These are phyloP conservation scores for Prunus fruticosa DNA, from an alignment of 306 rosid genomes.

Conservation along the genomic window DNA sequence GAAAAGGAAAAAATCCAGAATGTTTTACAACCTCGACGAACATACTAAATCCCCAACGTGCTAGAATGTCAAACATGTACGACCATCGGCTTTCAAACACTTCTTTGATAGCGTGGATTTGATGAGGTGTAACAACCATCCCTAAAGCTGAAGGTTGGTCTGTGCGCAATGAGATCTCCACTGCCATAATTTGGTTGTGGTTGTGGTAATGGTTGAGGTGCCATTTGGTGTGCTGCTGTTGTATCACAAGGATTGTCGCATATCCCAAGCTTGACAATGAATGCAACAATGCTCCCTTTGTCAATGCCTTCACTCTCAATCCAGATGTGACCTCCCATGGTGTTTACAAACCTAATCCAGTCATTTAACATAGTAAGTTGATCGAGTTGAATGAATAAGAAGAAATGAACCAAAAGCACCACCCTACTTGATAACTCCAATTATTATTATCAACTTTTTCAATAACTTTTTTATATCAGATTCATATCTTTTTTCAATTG, in stretches of 20 bases:
- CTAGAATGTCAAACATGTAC: neutral
- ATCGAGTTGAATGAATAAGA: neutral
- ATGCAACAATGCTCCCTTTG: constrained; percentile 64
- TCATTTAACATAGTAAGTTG: constrained; percentile 14
- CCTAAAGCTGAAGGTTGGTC: constrained; percentile 33
- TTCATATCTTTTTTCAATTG: neutral
- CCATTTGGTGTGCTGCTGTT: constrained; percentile 36
- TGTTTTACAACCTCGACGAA: neutral
- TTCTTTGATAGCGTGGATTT: constrained; percentile 57
- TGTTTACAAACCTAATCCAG: constrained; percentile 75
- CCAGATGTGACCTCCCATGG: constrained; percentile 96
- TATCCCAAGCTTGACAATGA: constrained; percentile 73
- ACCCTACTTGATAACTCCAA: too few relatives aligned
- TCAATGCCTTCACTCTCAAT: constrained; percentile 81
- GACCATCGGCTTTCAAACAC: constrained; percentile 24
- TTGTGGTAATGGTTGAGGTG: constrained; percentile 23
- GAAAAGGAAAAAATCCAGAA: neutral
- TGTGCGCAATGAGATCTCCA: constrained; percentile 57
- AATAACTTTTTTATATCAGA: too few relatives aligned
- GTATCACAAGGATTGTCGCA: constrained; percentile 46
- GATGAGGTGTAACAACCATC: constrained; percentile 44
- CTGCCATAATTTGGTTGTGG: constrained; percentile 57
- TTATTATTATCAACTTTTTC: too few relatives aligned
- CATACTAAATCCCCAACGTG: neutral
- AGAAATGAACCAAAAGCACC: neutral